Conservation (phyloP, 305 asterid genomes). For the Solanum hybrid region DNA sequence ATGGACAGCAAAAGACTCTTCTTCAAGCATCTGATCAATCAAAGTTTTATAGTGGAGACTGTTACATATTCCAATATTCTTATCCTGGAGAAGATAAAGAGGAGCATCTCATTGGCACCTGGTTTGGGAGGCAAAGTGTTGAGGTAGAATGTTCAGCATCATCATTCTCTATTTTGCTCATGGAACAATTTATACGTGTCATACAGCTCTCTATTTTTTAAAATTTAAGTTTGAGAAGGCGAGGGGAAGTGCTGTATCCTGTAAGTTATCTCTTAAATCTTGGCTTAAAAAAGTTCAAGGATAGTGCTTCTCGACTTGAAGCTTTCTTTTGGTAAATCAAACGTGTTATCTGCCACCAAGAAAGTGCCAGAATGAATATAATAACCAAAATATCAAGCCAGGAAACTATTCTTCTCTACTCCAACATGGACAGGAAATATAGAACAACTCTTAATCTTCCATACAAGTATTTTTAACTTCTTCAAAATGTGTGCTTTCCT, state of each 20-base stretch:
- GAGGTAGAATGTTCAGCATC: conserved; percentile 45
- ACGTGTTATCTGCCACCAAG: not conserved
- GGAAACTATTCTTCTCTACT: not conserved
- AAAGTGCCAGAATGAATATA: not conserved
- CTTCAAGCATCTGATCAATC: conserved; percentile 68
- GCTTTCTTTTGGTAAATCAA: not conserved
- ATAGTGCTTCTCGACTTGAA: not conserved
- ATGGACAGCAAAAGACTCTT: conserved; percentile 59
- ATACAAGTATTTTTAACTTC: not conserved
- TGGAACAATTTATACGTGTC: not conserved
- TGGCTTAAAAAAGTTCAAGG: not conserved
- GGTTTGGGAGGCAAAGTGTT: conserved; percentile 89
- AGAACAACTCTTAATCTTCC: not conserved
- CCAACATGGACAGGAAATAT: not conserved
- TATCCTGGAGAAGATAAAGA: conserved; percentile 82
- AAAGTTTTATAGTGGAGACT: conserved; percentile 91
- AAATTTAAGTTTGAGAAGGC: not conserved
- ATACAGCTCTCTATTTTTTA: not conserved
- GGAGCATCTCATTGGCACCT: conserved; percentile 89
- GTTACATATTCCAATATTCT: conserved; percentile 83
- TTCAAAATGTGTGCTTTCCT: not conserved
- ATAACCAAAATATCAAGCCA: not conserved
- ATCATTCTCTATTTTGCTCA: not conserved
- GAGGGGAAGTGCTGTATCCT: not conserved
- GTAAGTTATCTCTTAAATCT: not conserved